Conservation (phyloP, 2,329 filamentous ascomycete genomes). For the Coccinonectria pachysandricola region DNA sequence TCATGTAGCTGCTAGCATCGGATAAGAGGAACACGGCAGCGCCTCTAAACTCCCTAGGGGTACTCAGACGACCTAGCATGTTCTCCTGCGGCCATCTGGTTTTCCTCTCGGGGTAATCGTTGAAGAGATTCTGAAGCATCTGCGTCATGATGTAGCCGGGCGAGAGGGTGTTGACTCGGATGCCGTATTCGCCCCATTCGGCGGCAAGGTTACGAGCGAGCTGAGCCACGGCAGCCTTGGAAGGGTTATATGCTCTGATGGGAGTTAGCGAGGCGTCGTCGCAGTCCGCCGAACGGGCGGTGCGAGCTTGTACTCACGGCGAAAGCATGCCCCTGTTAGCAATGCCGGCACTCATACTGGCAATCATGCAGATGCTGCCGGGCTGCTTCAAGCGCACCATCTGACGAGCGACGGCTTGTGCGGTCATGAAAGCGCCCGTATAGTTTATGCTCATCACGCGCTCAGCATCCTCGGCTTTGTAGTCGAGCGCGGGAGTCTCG, state of each 20-base stretch:
- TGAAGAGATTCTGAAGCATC: conserved; percentile 76
- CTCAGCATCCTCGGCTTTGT: conserved; percentile 63
- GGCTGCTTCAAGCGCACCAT: conserved; percentile 48
- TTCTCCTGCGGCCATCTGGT: conserved; percentile 71
- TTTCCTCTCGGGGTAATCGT: conserved; percentile 58
- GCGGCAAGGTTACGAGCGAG: conserved; percentile 59
- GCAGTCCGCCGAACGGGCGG: neutral
- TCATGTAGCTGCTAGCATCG: conserved; percentile 65
- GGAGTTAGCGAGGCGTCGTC: conserved; percentile 1
- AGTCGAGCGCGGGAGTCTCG: conserved; percentile 74
- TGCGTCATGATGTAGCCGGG: conserved; percentile 72
- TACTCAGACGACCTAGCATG: conserved; percentile 64
- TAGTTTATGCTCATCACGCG: conserved; percentile 78
- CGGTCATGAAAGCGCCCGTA: conserved; percentile 77
- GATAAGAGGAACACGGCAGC: conserved; percentile 64
- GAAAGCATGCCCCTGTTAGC: conserved; percentile 52
- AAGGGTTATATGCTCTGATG: conserved; percentile 60
- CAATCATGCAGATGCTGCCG: conserved; percentile 57
- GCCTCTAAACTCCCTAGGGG: conserved; percentile 59
- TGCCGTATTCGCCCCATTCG: conserved; percentile 63
- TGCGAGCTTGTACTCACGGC: conserved; percentile 41
- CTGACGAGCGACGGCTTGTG: conserved; percentile 76
- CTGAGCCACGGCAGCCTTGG: conserved; percentile 65
- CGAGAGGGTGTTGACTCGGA: conserved; percentile 72
- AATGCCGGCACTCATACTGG: conserved; percentile 59